Conservation (phyloP, 108 stramenopile genomes). For the Fragilaria radians region DNA sequence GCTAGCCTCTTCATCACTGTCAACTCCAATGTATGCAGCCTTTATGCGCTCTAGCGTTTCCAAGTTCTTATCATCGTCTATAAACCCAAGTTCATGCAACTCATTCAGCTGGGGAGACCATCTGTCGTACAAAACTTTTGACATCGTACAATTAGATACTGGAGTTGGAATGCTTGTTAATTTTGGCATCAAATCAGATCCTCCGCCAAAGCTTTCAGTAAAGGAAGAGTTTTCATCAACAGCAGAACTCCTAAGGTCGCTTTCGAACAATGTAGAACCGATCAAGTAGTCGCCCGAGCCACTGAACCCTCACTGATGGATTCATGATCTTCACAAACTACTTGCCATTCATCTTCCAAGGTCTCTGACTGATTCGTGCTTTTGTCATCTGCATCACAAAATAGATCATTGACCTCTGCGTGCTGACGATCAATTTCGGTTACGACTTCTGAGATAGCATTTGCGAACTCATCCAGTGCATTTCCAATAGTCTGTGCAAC, state of each 20-base stretch:
- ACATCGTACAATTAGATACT: constrained; percentile 6
- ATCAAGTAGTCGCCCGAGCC: constrained; percentile 49
- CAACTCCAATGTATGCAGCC: constrained; percentile 60
- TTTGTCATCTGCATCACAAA: constrained; percentile 9
- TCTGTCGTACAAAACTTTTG: constrained; percentile 30
- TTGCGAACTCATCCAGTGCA: constrained; percentile 40
- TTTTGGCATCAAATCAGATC: constrained; percentile 11
- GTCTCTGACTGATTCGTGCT: constrained; percentile 13
- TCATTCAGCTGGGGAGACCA: constrained; percentile 55
- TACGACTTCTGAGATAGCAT: constrained; percentile 35
- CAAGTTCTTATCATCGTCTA: constrained; percentile 46
- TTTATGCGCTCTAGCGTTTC: constrained; percentile 61
- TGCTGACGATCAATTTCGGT: constrained; percentile 14
- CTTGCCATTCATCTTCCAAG: constrained; percentile 37
- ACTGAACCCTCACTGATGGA: constrained; percentile 15
- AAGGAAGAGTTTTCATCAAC: constrained; percentile 3
- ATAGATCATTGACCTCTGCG: constrained; percentile 15
- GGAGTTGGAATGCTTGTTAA: constrained; percentile 29
- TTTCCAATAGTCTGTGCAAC: constrained; percentile 62
- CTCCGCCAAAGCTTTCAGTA: neutral
- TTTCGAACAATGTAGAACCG: constrained; percentile 65
- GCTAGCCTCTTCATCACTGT: constrained; percentile 41
- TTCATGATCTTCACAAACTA: constrained; percentile 15
- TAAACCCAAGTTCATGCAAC: constrained; percentile 56
- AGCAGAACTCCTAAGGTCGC: constrained; percentile 30